These are phyloP conservation scores for Gnomoniopsis sp. DNA, from an alignment of 2,329 filamentous ascomycete species.

Conservation along the genomic window DNA sequence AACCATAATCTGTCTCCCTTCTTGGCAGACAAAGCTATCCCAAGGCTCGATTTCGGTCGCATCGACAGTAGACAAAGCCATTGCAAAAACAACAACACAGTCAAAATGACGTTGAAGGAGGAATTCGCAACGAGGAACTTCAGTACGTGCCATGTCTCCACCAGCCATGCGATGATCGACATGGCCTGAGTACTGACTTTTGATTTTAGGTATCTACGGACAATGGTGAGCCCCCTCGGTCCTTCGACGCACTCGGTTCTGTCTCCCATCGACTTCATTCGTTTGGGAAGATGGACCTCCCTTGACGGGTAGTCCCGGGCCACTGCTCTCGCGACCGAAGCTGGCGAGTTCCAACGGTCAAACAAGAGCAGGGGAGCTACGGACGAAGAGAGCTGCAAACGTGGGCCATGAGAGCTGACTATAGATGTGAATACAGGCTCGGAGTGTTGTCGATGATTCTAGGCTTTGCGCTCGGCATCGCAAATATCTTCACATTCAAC, in stretches of 20 bases:
- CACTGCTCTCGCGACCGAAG: neutral
- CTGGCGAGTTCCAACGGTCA: neutral
- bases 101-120: slow-evolving; percentile 67
- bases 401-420: slow-evolving; percentile 16
- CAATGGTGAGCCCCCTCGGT: slow-evolving; percentile 59
- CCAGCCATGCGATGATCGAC: slow-evolving; percentile 11
- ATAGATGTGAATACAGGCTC: slow-evolving; percentile 46
- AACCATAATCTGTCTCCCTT: neutral
- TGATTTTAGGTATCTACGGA: slow-evolving; percentile 62
- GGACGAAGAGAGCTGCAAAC: neutral
- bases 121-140: slow-evolving; percentile 73
- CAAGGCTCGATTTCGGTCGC: neutral
- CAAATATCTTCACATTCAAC: slow-evolving; percentile 60
- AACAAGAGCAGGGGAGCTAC: neutral
- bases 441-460: slow-evolving; percentile 69
- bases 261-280: slow-evolving; percentile 3
- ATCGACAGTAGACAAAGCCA: slow-evolving; percentile 1
- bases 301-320: neutral
- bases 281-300: neutral
- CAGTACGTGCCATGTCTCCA: slow-evolving; percentile 48
- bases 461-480: slow-evolving; percentile 66
- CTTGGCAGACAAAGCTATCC: neutral
- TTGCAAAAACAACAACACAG: slow-evolving; percentile 18
- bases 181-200: slow-evolving; percentile 29
- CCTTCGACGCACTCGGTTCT: neutral